Evolutionary conservation across 2,329 filamentous ascomycete species (phyloP).

Genomic region (Ophiocordyceps unilateralis): DNA sequence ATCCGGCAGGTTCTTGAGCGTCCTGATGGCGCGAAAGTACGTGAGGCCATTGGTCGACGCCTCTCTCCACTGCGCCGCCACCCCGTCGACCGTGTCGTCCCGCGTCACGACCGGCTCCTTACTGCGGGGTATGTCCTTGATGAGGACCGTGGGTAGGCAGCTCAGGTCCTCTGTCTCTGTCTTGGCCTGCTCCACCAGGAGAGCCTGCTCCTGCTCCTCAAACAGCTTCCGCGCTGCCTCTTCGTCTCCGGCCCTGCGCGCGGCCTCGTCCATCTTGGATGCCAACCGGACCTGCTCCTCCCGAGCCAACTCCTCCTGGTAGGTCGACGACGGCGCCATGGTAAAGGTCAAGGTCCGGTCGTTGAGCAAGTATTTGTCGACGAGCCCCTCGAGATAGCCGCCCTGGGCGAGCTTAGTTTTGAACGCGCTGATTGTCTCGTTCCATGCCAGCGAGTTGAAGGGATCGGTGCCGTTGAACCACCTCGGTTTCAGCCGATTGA

Average conservation of each 20-base stretch:
- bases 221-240: slow-evolving; percentile 56
- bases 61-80: slow-evolving; percentile 75
- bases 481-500: slow-evolving; percentile 73
- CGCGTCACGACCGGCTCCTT: slow-evolving; percentile 44
- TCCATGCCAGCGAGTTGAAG: slow-evolving; percentile 82
- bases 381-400: slow-evolving; percentile 64
- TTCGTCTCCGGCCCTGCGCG: slow-evolving; percentile 50
- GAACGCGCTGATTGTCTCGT: slow-evolving; percentile 72
- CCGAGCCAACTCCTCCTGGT: slow-evolving; percentile 52
- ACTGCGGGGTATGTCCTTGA: slow-evolving; percentile 71
- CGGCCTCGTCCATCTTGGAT: slow-evolving; percentile 53
- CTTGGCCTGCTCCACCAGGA: slow-evolving; percentile 69
- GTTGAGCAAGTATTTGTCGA: slow-evolving; percentile 82
- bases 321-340: slow-evolving; percentile 72
- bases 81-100: slow-evolving; percentile 47
- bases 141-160: slow-evolving; percentile 73
- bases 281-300: slow-evolving; percentile 66
- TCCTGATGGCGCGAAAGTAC: slow-evolving; percentile 83
- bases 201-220: slow-evolving; percentile 59
- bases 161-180: slow-evolving; percentile 72
- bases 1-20: slow-evolving; percentile 61
- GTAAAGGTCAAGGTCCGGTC: slow-evolving; percentile 82
- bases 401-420: slow-evolving; percentile 58
- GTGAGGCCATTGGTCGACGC: slow-evolving; percentile 90
- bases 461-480: slow-evolving; percentile 96